Percentiles rank a stretch among this genome's conserved stretches.
phyloP scores from a whole-genome alignment of 164 flowering plant genomes.

The Macadamia tetraphylla region DNA sequence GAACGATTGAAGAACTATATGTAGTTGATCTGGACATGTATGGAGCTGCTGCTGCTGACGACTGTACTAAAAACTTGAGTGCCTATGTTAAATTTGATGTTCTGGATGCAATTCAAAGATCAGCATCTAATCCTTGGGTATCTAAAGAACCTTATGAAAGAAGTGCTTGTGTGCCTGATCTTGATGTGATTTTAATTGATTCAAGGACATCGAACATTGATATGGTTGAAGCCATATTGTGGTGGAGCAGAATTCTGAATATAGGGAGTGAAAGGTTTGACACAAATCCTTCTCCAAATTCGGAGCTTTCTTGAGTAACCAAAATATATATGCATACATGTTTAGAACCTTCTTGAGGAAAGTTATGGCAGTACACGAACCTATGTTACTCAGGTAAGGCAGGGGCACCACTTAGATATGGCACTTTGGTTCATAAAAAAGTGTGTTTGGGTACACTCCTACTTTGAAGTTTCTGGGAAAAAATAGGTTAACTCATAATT shows the following conservation, averaged over 20 bases:
- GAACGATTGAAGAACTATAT: conserved; percentile 31
- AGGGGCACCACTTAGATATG: no score
- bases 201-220: conserved; percentile 19
- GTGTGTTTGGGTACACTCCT: no score
- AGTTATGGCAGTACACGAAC: no score
- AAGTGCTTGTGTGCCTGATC: conserved; percentile 24
- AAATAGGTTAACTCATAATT: no score
- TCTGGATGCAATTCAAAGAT: conserved; percentile 38
- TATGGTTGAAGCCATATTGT: conserved; percentile 23
- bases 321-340: neutral
- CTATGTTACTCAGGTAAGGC: no score
- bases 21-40: conserved; percentile 20
- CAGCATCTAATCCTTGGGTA: conserved; percentile 36
- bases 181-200: conserved; percentile 24
- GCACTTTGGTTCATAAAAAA: no score
- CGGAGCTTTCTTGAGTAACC: neutral
- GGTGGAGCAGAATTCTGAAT: conserved; percentile 35
- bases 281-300: neutral
- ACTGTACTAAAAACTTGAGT: conserved; percentile 25
- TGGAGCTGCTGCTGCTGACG: conserved; percentile 35
- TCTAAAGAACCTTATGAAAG: conserved; percentile 23
- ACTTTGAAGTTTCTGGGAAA: no score
- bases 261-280: conserved; percentile 19
- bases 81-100: conserved; percentile 24
- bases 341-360: no score